phyloP scores from a whole-genome alignment of 148 eudicot species.

The Vaccinium macrocarpon region DNA sequence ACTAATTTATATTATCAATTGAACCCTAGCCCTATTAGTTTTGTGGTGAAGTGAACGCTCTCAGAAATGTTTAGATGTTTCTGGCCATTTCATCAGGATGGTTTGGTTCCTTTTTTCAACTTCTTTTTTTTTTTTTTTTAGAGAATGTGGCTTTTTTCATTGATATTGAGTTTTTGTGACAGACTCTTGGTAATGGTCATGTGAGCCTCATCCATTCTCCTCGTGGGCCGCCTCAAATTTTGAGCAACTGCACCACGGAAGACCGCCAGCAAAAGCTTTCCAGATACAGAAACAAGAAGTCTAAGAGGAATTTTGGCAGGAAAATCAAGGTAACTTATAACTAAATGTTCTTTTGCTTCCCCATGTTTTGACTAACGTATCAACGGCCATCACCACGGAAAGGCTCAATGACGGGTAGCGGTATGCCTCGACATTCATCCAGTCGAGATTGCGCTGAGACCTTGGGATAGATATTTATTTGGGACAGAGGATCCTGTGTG shows the following conservation, averaged over 20 bases:
- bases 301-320: slow-evolving; percentile 87
- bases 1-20: not conserved
- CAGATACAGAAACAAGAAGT: slow-evolving; percentile 84
- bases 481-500: slow-evolving; percentile 6
- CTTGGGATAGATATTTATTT: not conserved
- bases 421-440: not conserved
- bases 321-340: slow-evolving; percentile 68
- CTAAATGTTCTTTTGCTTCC: not conserved
- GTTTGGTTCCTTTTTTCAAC: slow-evolving; percentile 8
- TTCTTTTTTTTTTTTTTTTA: no score
- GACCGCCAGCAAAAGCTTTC: slow-evolving; percentile 80
- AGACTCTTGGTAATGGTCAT: slow-evolving; percentile 67
- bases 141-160: slow-evolving; percentile 29
- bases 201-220: slow-evolving; percentile 44
- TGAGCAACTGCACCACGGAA: slow-evolving; percentile 47
- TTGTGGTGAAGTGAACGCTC: slow-evolving; percentile 31
- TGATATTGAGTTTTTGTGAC: slow-evolving; percentile 65
- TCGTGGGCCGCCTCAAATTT: slow-evolving; percentile 37
- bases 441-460: not conserved
- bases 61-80: slow-evolving; percentile 58
- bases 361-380: not conserved
- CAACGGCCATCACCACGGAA: not conserved
- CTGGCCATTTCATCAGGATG: slow-evolving; percentile 52
- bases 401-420: not conserved
- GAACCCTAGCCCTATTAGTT: slow-evolving; percentile 27